Base-by-base conservation (phyloP, 1,284 basidiomycete species). In the Rhodotorula sp. region DNA sequence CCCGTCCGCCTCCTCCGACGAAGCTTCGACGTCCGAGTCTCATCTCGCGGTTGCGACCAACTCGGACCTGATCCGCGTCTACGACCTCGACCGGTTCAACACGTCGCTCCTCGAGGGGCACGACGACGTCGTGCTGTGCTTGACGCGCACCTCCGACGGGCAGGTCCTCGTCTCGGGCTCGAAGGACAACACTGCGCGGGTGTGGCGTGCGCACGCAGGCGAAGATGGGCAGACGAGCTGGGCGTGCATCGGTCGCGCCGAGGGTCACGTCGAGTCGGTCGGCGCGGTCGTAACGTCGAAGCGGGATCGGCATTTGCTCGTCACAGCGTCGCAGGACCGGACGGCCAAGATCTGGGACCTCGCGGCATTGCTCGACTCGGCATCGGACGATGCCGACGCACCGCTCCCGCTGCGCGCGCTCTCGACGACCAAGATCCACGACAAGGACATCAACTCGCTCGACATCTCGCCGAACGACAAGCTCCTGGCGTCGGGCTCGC, bases 331-430 rank as follows among this genome's bases (percentile, higher is more conserved):
- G 79, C 95, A 98, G 83, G 97, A 99, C 81, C 88, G 93, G 41
- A 99, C 97, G 5, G 91, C 97, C 81, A 99, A 99, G 82, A 90
- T 99, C 87, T 99, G 97, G 97, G 95, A 99, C 82, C 82, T 97
- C 25, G 85, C 87, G 1, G 79, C 69, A 79, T 36, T 91, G 9
- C 82, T 85, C 60, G 65, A 71, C 2, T 64, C 75, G 27, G 73
- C 74, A 44, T 66, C 68, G 50, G 37, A 27, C 53, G 71, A 69
- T 32, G 78, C 78, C 37, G 80, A 70, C 60, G 81, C 82, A 3
- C 81, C 44, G 15, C 25, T 41, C 0, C 21, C 66, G 4, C 71
- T 85, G 27, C 94, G 91, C 72, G 56, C 75, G 6, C 84, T 99
- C 36, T 86, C 88, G n/a, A 99, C 97, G 6, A 88, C 91, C 66